A percentile compares a stretch with the other conserved stretches of the same genome.
Conservation (phyloP, 441 rosid genomes). For the Euphorbia celastroides region DNA sequence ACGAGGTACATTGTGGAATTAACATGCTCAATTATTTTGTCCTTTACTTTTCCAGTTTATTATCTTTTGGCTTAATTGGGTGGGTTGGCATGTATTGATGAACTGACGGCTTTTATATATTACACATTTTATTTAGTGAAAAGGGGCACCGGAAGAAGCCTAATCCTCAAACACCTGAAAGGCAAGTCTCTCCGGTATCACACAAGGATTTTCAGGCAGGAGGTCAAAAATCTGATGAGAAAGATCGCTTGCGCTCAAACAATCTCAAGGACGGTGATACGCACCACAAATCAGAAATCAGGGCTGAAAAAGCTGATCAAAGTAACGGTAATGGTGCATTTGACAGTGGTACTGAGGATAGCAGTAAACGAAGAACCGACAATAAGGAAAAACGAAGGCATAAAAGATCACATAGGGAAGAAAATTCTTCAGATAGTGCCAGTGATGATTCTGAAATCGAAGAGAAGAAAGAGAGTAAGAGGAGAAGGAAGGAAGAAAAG, state of each 20-base stretch:
- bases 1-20: conserved; percentile 35
- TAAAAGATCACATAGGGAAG: conserved; percentile 55
- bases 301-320: conserved; percentile 36
- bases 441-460: conserved; percentile 62
- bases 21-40: too few species aligned
- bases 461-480: conserved; percentile 78
- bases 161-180: conserved; percentile 31
- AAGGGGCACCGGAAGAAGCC: conserved; percentile 36
- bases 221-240: conserved; percentile 37
- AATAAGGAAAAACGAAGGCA: conserved; percentile 56
- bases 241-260: conserved; percentile 23
- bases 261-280: conserved; percentile 29
- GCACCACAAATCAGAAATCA: conserved; percentile 25
- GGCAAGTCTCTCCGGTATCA: conserved; percentile 35
- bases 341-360: conserved; percentile 50
- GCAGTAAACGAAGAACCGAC: conserved; percentile 33
- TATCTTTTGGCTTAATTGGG: conserved; percentile 3
- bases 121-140: conserved; percentile 40
- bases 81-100: not conserved
- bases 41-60: not conserved
- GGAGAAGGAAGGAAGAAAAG: conserved; percentile 86
- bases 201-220: conserved; percentile 19
- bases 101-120: conserved; percentile 13
- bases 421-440: conserved; percentile 50
- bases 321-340: conserved; percentile 34